These are phyloP conservation scores for Penicillium alfredii DNA, from an alignment of 495 filamentous ascomycete genomes.

Conservation along the genomic window DNA sequence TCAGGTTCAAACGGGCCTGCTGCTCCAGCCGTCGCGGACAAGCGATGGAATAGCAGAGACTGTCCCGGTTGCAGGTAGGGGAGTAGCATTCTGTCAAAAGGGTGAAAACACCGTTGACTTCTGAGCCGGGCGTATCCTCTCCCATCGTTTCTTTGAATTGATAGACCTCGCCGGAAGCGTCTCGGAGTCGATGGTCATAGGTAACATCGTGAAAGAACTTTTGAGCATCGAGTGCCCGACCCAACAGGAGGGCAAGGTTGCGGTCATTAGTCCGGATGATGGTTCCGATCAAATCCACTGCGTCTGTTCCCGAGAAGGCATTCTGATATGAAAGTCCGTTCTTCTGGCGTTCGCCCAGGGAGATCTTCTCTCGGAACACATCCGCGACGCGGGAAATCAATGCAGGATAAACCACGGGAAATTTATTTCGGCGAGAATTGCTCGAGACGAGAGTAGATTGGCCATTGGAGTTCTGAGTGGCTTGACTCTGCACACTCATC, in stretches of 20 bases:
- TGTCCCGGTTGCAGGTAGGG: constrained; percentile 90
- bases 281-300: constrained; percentile 87
- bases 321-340: constrained; percentile 97
- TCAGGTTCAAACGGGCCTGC: constrained; percentile 86
- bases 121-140: constrained; percentile 71
- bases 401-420: constrained; percentile 87
- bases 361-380: constrained; percentile 79
- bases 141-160: constrained; percentile 91
- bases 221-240: constrained; percentile 90
- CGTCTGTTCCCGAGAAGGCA: constrained; percentile 89
- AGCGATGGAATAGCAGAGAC: constrained; percentile 96
- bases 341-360: constrained; percentile 81
- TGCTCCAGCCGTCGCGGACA: constrained; percentile 93
- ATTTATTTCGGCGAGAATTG: constrained; percentile 45
- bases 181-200: constrained; percentile 91
- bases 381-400: constrained; percentile 86
- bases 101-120: constrained; percentile 96
- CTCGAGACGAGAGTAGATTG: constrained; percentile 42
- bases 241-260: constrained; percentile 89
- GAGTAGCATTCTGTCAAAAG: constrained; percentile 96
- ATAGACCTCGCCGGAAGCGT: constrained; percentile 86
- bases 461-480: constrained; percentile 25
- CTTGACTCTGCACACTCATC: constrained; percentile 42
- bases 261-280: constrained; percentile 97
- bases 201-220: constrained; percentile 99